Conservation (phyloP, 1,139 yeast genomes). For the Lodderomyces pseudojiufengensis region DNA sequence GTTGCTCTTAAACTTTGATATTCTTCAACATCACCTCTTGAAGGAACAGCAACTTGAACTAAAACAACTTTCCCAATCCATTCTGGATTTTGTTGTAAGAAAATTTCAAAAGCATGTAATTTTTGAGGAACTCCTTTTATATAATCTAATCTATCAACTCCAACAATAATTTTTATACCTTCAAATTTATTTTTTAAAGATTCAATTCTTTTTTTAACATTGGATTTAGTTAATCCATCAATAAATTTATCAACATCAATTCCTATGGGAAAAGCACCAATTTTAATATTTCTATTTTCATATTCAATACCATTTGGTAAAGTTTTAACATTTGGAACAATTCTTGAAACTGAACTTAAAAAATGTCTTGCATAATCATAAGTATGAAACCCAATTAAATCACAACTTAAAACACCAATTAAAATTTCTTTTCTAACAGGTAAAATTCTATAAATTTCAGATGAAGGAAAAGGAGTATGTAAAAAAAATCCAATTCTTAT, state of each 20-base stretch:
- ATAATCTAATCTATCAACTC: conserved; percentile 92
- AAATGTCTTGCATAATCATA: conserved; percentile 99
- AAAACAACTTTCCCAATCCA: conserved; percentile 97
- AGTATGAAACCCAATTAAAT: conserved; percentile 97
- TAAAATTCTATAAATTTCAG: conserved; percentile 90
- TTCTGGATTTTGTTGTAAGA: conserved; percentile 89
- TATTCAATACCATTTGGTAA: conserved; percentile 89
- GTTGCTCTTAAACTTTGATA: conserved; percentile 91
- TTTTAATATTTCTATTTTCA: conserved; percentile 71
- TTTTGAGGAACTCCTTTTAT: conserved; percentile 98
- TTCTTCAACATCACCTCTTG: conserved; percentile 97
- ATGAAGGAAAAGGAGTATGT: conserved; percentile 97
- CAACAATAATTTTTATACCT: conserved; percentile 81
- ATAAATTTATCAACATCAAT: conserved; percentile 90
- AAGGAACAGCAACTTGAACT: conserved; percentile 97
- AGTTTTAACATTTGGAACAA: conserved; percentile 70
- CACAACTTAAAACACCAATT: conserved; percentile 89
- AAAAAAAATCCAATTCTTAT: conserved; percentile 87
- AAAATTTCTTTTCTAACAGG: conserved; percentile 94
- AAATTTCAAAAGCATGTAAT: conserved; percentile 91
- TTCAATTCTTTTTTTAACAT: conserved; percentile 62
- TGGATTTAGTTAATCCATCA: conserved; percentile 65
- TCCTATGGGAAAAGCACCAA: conserved; percentile 98
- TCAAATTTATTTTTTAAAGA: conserved; percentile 61
- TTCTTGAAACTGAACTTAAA: conserved; percentile 84